Percentiles rank a stretch among this genome's conserved stretches.
phyloP scores from a whole-genome alignment of 306 rosid species.

The Alnus glutinosa region DNA sequence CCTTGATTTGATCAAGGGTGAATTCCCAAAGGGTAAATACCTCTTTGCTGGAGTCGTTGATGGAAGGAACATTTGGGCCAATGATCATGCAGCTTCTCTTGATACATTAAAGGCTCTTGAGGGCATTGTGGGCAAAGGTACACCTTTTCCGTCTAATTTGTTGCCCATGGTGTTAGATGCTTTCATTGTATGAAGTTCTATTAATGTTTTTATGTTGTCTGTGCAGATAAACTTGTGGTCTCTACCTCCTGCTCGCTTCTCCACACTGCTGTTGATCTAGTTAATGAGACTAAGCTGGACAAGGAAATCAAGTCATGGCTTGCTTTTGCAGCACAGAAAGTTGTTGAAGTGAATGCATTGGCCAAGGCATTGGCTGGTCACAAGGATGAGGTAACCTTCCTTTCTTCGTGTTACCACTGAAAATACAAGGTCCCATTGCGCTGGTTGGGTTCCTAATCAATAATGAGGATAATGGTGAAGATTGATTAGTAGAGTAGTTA shows the following conservation, averaged over 20 bases:
- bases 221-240: conserved; percentile 73
- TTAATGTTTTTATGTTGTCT: background rate
- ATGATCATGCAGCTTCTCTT: conserved; percentile 72
- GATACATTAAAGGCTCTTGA: conserved; percentile 53
- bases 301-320: conserved; percentile 86
- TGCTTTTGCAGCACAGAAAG: conserved; percentile 91
- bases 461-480: background rate
- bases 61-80: conserved; percentile 98
- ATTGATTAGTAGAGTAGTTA: background rate
- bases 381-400: conserved; percentile 64
- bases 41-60: conserved; percentile 93
- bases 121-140: conserved; percentile 85
- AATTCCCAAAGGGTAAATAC: conserved; percentile 70
- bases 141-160: conserved; percentile 10
- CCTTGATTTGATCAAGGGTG: conserved; percentile 66
- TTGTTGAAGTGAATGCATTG: conserved; percentile 87
- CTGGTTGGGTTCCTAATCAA: background rate
- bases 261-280: conserved; percentile 93
- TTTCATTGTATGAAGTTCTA: background rate
- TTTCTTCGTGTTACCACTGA: conserved; percentile 16
- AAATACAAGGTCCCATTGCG: background rate
- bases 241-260: conserved; percentile 90
- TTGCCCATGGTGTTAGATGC: conserved; percentile 8
- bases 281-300: conserved; percentile 85
- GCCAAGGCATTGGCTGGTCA: conserved; percentile 74